Conservation (phyloP, 768 basidiomycete species). For the Panellus pusillus region DNA sequence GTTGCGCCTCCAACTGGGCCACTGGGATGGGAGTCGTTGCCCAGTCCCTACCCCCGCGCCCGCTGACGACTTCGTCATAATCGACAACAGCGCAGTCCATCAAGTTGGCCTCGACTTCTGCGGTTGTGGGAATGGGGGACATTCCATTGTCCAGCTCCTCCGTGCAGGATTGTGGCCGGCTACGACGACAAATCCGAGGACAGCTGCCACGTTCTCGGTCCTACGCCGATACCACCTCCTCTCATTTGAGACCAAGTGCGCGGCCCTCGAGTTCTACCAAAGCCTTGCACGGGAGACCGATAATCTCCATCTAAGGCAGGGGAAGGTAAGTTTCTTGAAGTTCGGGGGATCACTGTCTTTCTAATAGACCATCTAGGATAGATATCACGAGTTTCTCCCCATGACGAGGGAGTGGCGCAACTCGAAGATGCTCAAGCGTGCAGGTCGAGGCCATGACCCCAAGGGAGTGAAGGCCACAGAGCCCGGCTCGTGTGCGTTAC, state of each 20-base stretch:
- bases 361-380: conserved; percentile 4
- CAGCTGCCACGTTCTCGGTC: conserved; percentile 8
- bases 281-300: conserved; percentile 9
- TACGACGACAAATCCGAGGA: conserved; percentile 8
- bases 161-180: conserved; percentile 13
- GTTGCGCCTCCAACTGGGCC: conserved; percentile 31
- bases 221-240: conserved; percentile 8
- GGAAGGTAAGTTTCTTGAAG: too few relatives aligned
- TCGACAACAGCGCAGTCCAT: conserved; percentile 33
- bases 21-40: conserved; percentile 20
- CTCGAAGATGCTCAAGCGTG: conserved; percentile 21
- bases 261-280: conserved; percentile 21
- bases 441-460: conserved; percentile 21
- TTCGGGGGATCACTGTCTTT: too few relatives aligned
- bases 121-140: background rate
- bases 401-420: conserved; percentile 21
- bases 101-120: conserved; percentile 33
- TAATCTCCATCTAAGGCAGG: background rate
- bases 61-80: conserved; percentile 30
- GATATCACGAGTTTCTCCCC: conserved; percentile 16
- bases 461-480: conserved; percentile 17
- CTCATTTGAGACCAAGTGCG: conserved; percentile 10
- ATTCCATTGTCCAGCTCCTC: conserved; percentile 3
- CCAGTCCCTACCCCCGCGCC: conserved; percentile 6
- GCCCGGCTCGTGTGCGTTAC: conserved; percentile 22